Percentiles rank a stretch among this genome's conserved stretches.
Evolutionary conservation across 2,329 filamentous ascomycete species (phyloP).

Genomic region (Coniosporium tulheliwenetii): DNA sequence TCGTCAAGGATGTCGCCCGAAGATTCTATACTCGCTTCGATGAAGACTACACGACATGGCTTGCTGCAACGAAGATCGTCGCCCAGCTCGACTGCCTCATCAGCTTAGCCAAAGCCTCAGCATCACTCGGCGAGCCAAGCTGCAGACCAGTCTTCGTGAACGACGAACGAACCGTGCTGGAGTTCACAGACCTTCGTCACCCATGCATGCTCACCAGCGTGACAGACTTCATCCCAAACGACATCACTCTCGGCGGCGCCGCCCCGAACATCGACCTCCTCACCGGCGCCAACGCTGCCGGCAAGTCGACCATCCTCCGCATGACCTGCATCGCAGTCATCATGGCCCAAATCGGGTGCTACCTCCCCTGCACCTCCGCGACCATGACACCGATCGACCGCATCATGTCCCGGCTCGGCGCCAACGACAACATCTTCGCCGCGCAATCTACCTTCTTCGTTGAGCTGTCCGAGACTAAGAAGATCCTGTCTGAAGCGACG

Average conservation of each 20-base stretch:
- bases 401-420: slow-evolving; percentile 95
- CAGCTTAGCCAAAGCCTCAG: slow-evolving; percentile 78
- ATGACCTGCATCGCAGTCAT: slow-evolving; percentile 98
- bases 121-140: slow-evolving; percentile 67
- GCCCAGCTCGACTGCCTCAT: slow-evolving; percentile 91
- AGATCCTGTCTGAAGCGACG: slow-evolving; percentile 88
- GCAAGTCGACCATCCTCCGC: slow-evolving; percentile 88
- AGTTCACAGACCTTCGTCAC: slow-evolving; percentile 84
- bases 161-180: slow-evolving; percentile 68
- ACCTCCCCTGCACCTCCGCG: slow-evolving; percentile 71
- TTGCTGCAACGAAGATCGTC: slow-evolving; percentile 76
- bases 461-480: slow-evolving; percentile 92
- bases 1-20: slow-evolving; percentile 70
- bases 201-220: slow-evolving; percentile 86
- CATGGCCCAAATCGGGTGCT: slow-evolving; percentile 91
- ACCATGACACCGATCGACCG: slow-evolving; percentile 81
- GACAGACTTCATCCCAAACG: slow-evolving; percentile 91
- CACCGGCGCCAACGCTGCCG: slow-evolving; percentile 91
- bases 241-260: slow-evolving; percentile 71
- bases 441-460: slow-evolving; percentile 98
- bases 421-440: slow-evolving; percentile 98
- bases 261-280: slow-evolving; percentile 74
- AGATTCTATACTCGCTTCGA: slow-evolving; percentile 84
- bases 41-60: slow-evolving; percentile 69
- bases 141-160: slow-evolving; percentile 84